Conservation (phyloP, 179 eudicot genomes). For the Silene vulgaris region DNA sequence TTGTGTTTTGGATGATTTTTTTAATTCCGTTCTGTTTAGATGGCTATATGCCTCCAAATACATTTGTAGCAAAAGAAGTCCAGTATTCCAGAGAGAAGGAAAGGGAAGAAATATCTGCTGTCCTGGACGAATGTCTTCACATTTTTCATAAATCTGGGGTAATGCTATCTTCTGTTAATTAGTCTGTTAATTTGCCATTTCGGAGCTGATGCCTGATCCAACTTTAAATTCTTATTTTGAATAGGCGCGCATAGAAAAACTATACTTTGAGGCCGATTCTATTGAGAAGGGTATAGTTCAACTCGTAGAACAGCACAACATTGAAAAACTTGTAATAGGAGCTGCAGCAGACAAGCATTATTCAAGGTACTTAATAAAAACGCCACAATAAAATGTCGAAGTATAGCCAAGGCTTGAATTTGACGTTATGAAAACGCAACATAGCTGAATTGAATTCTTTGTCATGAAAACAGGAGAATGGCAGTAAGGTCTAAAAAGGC, state of each 20-base stretch:
- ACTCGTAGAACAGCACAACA: slow-evolving; percentile 39
- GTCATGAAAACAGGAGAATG: slow-evolving; percentile 43
- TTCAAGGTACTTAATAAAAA: slow-evolving; percentile 32
- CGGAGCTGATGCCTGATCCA: background rate
- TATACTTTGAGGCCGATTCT: slow-evolving; percentile 46
- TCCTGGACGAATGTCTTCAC: slow-evolving; percentile 35
- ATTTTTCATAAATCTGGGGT: slow-evolving; percentile 52
- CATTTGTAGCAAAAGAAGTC: background rate
- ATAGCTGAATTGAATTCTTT: background rate
- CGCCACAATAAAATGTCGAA: background rate
- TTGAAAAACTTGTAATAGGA: slow-evolving; percentile 70
- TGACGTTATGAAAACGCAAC: background rate
- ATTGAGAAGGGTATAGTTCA: slow-evolving; percentile 66
- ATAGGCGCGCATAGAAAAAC: slow-evolving; percentile 46
- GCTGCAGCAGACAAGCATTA: slow-evolving; percentile 51
- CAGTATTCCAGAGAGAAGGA: slow-evolving; percentile 35
- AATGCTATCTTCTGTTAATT: slow-evolving; percentile 13
- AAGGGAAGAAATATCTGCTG: slow-evolving; percentile 41
- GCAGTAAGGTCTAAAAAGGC: slow-evolving; percentile 58
- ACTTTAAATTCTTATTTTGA: background rate
- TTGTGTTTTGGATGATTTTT: background rate
- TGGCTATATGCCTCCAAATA: background rate
- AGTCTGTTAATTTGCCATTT: background rate
- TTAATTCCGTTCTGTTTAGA: background rate
- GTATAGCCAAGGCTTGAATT: no score